Evolutionary conservation across 75 land plant species (phyloP).

Genomic region (Ceratopteris richardii): DNA sequence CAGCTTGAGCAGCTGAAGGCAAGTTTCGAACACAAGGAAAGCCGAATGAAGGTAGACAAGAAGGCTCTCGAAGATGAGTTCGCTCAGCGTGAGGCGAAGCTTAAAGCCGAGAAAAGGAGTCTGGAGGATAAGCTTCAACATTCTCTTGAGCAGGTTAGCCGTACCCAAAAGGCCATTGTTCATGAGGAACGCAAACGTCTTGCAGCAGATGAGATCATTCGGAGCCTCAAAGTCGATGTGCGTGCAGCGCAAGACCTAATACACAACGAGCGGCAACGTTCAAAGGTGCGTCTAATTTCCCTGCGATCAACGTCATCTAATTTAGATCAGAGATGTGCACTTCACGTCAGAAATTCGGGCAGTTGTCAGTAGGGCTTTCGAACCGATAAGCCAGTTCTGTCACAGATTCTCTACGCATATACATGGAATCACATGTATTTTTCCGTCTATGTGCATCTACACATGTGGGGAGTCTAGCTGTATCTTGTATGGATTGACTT

Average conservation of each 20-base stretch:
- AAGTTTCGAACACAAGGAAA: not conserved
- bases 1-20: not conserved
- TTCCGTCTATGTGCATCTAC: too few species aligned
- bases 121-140: not conserved
- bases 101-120: not conserved
- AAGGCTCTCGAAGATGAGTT: constrained; percentile 2
- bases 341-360: too few species aligned
- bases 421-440: too few species aligned
- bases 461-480: too few species aligned
- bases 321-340: not conserved
- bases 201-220: not conserved
- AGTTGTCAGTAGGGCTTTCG: too few species aligned
- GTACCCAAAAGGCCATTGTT: not conserved
- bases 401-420: too few species aligned
- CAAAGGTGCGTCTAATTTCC: not conserved
- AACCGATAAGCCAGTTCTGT: too few species aligned
- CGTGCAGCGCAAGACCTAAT: not conserved
- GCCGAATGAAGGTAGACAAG: not conserved
- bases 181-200: constrained; percentile 4
- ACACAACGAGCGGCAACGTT: not conserved
- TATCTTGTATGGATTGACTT: too few species aligned
- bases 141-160: not conserved
- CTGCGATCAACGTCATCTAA: not conserved
- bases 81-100: constrained; percentile 1
- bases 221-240: not conserved